Evolutionary conservation across 169 alveolate species (phyloP), one percentile per base, ranked within the genome.

Genomic region (Plasmodium relictum): DNA sequence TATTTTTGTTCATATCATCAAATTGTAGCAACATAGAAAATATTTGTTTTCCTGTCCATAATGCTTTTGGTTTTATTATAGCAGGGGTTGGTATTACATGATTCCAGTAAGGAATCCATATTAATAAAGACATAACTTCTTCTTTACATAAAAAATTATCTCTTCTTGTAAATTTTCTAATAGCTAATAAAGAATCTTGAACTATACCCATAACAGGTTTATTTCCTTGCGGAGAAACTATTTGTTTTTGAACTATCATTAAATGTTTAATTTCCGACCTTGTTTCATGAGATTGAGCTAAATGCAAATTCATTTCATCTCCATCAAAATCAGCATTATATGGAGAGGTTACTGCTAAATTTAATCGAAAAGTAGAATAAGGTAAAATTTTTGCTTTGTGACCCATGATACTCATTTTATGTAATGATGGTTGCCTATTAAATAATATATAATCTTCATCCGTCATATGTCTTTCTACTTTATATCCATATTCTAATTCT

Each of bases 241-340:
- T 98, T 93, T 98, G 99, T 87, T 97, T 97, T 48, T 99, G 99
- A 45, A 98, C 99, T 89, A 97, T 98, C 99, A 98, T 98, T 89
- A 99, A 96, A 94, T 99, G 99, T 92, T 98, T 97, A 56, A 99
- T 97, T 93, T 99, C 99, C 3, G 99, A 98, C 22, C 99, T 93
- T 14, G 99, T 98, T 85, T 99, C 99, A 54, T 97, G 98, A 45
- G 99, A 94, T 95, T 99, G 99, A 24, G 99, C 99, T 58, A 99
- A 97, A 93, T 98, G 99, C 96, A 99, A 93, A 94, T 99, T 99
- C 99, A 99, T 99, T 94, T 99, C 99, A 91, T 99, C 99, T 31
- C 99, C 99, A 93, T 99, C 99, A 92, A 99, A 99, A 92, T 99
- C 99, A 3, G 99, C 99, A 95, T 99, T 99, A 95, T 99, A 99